Conservation (phyloP, 768 basidiomycete species). For the Cystofilobasidium ferigula region DNA sequence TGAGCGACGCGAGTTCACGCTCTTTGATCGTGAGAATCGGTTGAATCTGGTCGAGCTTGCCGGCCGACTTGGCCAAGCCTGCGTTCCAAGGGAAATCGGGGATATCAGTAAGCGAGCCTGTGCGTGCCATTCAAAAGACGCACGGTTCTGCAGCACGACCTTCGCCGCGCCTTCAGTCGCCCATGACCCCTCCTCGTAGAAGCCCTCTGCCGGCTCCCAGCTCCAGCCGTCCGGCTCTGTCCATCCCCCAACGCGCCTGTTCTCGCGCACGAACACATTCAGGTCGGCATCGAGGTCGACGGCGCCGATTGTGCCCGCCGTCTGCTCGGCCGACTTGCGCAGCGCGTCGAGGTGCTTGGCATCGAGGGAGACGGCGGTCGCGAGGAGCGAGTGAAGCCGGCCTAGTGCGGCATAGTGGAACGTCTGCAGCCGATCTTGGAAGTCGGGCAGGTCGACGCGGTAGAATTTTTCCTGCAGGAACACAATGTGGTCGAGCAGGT, state of each 20-base stretch:
- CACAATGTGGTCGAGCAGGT: too few species aligned
- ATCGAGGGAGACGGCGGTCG: constrained; percentile 53
- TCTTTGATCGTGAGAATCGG: constrained; percentile 16
- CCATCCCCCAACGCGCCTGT: constrained; percentile 51
- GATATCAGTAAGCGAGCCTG: neutral
- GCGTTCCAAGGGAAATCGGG: neutral
- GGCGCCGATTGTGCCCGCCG: constrained; percentile 17
- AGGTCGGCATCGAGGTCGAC: constrained; percentile 57
- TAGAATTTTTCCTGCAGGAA: constrained; percentile 66
- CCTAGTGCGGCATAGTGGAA: constrained; percentile 44
- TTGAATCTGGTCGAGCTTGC: constrained; percentile 3
- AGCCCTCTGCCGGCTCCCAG: constrained; percentile 62
- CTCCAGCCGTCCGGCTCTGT: constrained; percentile 53
- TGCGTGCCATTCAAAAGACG: neutral
- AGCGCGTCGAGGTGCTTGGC: constrained; percentile 41
- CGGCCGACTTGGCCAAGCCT: constrained; percentile 15
- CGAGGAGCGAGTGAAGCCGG: constrained; percentile 45
- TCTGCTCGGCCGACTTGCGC: constrained; percentile 23
- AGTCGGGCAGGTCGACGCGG: constrained; percentile 51
- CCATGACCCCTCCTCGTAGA: constrained; percentile 63
- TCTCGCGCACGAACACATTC: constrained; percentile 59
- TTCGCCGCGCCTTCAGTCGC: constrained; percentile 60
- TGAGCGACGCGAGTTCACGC: constrained; percentile 1
- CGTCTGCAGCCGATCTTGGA: constrained; percentile 49
- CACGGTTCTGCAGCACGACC: constrained; percentile 64